These are phyloP conservation scores for Citeromyces nyonsensis DNA, from an alignment of 805 yeast genomes.

Conservation along the genomic window DNA sequence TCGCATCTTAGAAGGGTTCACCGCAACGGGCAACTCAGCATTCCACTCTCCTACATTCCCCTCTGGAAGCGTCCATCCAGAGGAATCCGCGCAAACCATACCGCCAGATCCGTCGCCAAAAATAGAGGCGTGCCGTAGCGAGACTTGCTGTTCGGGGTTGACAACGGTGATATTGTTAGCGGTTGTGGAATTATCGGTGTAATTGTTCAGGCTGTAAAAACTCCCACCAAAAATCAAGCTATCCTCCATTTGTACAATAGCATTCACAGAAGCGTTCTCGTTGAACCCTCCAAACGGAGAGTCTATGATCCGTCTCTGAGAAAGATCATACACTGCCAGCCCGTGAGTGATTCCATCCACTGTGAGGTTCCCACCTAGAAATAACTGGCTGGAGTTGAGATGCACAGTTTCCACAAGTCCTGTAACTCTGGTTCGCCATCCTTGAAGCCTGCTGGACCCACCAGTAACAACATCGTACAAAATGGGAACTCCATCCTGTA, in stretches of 20 bases:
- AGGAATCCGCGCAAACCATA: slow-evolving; percentile 11
- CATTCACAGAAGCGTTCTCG: slow-evolving; percentile 34
- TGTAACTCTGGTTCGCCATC: no score
- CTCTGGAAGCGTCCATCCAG: slow-evolving; percentile 42
- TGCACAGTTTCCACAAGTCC: no score
- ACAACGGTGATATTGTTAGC: slow-evolving; percentile 17
- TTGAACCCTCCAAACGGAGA: slow-evolving; percentile 74
- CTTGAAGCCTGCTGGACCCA: no score
- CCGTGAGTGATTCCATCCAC: slow-evolving; percentile 18
- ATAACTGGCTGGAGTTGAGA: no score
- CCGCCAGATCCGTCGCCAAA: slow-evolving; percentile 24
- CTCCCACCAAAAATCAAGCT: slow-evolving; percentile 70
- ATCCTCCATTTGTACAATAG: slow-evolving; percentile 36
- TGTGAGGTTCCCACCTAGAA: slow-evolving; percentile 42
- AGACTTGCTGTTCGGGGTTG: slow-evolving; percentile 46
- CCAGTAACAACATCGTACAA: no score
- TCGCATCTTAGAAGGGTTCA: slow-evolving; percentile 59
- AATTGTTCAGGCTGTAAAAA: slow-evolving; percentile 47
- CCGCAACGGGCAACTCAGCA: slow-evolving; percentile 36
- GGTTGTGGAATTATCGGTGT: slow-evolving; percentile 18
- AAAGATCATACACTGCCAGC: slow-evolving; percentile 44
- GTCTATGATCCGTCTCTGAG: no score
- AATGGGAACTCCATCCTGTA: no score
- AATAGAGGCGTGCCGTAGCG: slow-evolving; percentile 40
- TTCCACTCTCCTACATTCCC: slow-evolving; percentile 50